These are phyloP conservation scores for Zostera marina DNA, from an alignment of 116 monocot species.

Conservation along the genomic window DNA sequence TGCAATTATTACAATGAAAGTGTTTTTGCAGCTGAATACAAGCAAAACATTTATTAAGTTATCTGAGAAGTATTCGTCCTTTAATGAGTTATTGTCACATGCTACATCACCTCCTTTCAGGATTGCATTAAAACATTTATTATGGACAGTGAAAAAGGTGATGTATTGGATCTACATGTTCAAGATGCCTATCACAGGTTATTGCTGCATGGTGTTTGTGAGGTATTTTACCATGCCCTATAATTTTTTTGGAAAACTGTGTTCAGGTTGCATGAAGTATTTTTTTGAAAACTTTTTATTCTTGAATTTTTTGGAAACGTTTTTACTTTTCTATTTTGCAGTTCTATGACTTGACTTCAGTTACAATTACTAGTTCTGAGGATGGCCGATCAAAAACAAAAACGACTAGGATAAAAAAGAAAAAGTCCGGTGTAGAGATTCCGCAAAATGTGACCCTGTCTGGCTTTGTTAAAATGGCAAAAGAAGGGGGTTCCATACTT, in stretches of 20 bases:
- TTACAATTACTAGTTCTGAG: constrained; percentile 15
- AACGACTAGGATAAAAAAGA: constrained; percentile 46
- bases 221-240: constrained; percentile 27
- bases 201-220: constrained; percentile 77
- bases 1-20: too few relatives aligned
- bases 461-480: constrained; percentile 49
- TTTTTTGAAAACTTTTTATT: too few relatives aligned
- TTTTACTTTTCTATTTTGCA: constrained; percentile 6
- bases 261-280: too few relatives aligned
- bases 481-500: constrained; percentile 8
- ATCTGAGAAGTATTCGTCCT: too few relatives aligned
- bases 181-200: constrained; percentile 60
- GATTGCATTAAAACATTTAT: constrained; percentile 30
- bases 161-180: constrained; percentile 44
- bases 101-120: constrained; percentile 14
- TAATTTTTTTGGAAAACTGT: not conserved
- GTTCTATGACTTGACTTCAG: constrained; percentile 65
- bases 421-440: constrained; percentile 28
- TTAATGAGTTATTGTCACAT: not conserved
- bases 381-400: constrained; percentile 21
- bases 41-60: too few relatives aligned
- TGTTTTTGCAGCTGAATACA: too few relatives aligned
- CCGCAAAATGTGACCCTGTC: constrained; percentile 31
- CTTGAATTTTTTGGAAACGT: too few relatives aligned
- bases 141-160: constrained; percentile 17